A percentile compares a stretch with the other conserved stretches of the same genome.
phyloP scores from a whole-genome alignment of 2,329 filamentous ascomycete species.

The Rutstroemia sp. region DNA sequence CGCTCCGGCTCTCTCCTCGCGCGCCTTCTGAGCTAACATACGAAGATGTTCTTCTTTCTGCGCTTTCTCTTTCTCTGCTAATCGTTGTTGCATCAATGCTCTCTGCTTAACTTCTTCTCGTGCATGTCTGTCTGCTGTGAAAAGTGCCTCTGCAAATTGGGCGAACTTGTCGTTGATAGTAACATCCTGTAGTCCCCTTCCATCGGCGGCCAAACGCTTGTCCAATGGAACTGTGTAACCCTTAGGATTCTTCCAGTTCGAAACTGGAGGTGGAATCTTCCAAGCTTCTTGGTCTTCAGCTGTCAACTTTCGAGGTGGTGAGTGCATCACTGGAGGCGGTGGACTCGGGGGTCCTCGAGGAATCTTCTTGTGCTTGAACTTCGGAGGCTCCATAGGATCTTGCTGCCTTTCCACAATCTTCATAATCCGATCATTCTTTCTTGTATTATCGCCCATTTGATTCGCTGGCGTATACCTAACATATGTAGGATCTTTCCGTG shows the following conservation, averaged over 20 bases:
- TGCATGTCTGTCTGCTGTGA: conserved; percentile 89
- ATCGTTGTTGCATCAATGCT: conserved; percentile 86
- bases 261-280: conserved; percentile 84
- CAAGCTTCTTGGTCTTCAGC: conserved; percentile 96
- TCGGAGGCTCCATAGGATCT: conserved; percentile 94
- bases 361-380: conserved; percentile 99
- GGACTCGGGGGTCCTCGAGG: conserved; percentile 86
- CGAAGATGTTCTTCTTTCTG: conserved; percentile 91
- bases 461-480: conserved; percentile 93
- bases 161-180: conserved; percentile 99
- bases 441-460: conserved; percentile 83
- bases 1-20: conserved; percentile 64
- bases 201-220: conserved; percentile 90
- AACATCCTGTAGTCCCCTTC: conserved; percentile 83
- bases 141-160: conserved; percentile 88
- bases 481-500: conserved; percentile 79
- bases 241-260: conserved; percentile 99
- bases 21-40: conserved; percentile 80
- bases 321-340: conserved; percentile 90
- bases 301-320: conserved; percentile 87
- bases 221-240: conserved; percentile 94
- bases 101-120: conserved; percentile 92
- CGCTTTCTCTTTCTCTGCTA: conserved; percentile 93
- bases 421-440: conserved; percentile 93
- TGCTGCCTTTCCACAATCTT: conserved; percentile 93